Evolutionary conservation across 345 rosid species (phyloP).

Genomic region (Excoecaria agallocha): DNA sequence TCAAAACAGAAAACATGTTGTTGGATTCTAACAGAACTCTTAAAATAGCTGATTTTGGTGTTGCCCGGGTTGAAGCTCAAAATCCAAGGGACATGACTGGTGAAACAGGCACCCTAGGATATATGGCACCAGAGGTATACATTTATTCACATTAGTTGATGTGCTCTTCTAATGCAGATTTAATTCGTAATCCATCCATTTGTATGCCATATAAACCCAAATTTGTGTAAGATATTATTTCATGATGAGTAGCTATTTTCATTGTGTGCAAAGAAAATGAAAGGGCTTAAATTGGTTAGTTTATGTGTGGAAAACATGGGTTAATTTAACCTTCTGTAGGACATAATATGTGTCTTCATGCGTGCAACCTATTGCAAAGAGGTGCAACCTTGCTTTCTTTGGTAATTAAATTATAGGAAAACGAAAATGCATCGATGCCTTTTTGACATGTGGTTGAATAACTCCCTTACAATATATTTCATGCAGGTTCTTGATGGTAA

Average conservation of each 20-base stretch:
- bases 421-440: neutral
- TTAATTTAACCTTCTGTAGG: neutral
- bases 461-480: slow-evolving; percentile 7
- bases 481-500: slow-evolving; percentile 84
- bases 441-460: neutral
- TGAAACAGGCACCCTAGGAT: slow-evolving; percentile 93
- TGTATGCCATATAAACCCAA: neutral
- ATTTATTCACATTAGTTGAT: slow-evolving; percentile 4
- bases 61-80: slow-evolving; percentile 95
- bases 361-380: neutral
- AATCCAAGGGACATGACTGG: slow-evolving; percentile 96
- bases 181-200: neutral
- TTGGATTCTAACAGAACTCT: slow-evolving; percentile 56
- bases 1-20: slow-evolving; percentile 89
- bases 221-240: neutral
- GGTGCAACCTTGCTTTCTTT: neutral
- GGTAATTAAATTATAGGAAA: neutral
- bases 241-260: neutral
- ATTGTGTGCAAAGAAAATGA: neutral
- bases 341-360: no score
- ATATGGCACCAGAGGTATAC: slow-evolving; percentile 97
- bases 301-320: neutral
- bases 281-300: neutral
- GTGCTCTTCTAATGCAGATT: neutral
- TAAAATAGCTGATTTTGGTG: slow-evolving; percentile 96